phyloP scores from a whole-genome alignment of 768 basidiomycete species.

The Tephrocybe sp. region DNA sequence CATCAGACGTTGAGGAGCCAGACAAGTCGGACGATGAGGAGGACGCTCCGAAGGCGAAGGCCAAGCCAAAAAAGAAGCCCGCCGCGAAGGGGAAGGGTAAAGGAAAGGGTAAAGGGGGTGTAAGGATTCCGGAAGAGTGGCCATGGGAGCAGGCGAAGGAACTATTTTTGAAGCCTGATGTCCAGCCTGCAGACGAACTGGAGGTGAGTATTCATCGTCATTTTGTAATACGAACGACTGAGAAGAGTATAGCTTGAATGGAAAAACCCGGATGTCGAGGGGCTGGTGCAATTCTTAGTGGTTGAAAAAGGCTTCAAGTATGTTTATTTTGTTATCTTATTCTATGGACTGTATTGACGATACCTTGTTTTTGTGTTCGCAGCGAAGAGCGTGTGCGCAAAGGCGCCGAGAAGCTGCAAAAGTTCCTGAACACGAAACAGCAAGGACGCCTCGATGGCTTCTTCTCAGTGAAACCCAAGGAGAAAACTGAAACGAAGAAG shows the following conservation, averaged over 20 bases:
- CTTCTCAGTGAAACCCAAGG: conserved; percentile 73
- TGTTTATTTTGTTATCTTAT: neutral
- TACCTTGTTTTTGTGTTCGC: conserved; percentile 9
- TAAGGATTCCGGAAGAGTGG: conserved; percentile 91
- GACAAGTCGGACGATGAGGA: conserved; percentile 27
- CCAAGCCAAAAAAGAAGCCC: conserved; percentile 38
- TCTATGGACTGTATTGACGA: neutral
- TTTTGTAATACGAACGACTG: neutral
- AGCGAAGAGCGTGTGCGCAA: conserved; percentile 97
- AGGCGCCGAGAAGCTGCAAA: conserved; percentile 90
- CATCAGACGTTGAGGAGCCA: conserved; percentile 43
- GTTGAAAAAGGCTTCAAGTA: conserved; percentile 97
- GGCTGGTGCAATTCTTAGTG: conserved; percentile 90
- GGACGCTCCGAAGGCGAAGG: conserved; percentile 20
- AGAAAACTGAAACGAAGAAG: conserved; percentile 33
- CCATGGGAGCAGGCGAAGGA: conserved; percentile 95
- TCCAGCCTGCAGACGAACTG: conserved; percentile 78
- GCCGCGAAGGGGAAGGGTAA: conserved; percentile 42
- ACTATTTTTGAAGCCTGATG: conserved; percentile 88
- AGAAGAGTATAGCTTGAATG: conserved; percentile 74
- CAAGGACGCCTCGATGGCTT: conserved; percentile 97
- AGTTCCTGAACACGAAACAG: conserved; percentile 85
- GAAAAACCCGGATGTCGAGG: conserved; percentile 90
- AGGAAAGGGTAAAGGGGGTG: conserved; percentile 72
- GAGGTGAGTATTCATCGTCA: conserved; percentile 49